phyloP scores from a whole-genome alignment of 179 eudicot species.

The Silene coronaria region DNA sequence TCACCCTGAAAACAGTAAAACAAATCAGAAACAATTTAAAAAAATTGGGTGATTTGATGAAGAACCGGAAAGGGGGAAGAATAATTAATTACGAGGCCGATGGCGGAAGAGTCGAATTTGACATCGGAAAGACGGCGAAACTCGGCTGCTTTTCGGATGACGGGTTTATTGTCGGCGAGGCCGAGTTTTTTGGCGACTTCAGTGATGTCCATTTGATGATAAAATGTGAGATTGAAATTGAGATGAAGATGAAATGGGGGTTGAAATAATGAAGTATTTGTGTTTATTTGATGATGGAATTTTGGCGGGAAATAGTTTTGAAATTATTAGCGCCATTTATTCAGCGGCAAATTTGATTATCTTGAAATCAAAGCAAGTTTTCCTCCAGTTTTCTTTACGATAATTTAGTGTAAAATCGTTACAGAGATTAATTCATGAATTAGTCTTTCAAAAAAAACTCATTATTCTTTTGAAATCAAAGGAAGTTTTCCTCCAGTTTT shows the following conservation, averaged over 20 bases:
- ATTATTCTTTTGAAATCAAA: no score
- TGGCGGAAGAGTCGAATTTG: conserved; percentile 70
- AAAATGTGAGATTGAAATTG: not conserved
- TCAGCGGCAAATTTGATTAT: conserved; percentile 15
- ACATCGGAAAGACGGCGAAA: conserved; percentile 80
- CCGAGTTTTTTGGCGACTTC: conserved; percentile 60
- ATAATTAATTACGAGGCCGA: conserved; percentile 56
- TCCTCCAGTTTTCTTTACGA: no score
- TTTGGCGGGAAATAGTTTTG: conserved; percentile 32
- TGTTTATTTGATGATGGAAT: not conserved
- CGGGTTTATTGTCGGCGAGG: conserved; percentile 47
- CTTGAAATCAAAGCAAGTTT: no score
- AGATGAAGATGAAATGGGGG: not conserved
- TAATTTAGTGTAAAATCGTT: not conserved
- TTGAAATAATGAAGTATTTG: not conserved
- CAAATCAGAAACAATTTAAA: not conserved
- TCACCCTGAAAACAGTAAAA: conserved; percentile 53
- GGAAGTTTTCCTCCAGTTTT: no score
- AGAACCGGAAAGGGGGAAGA: not conserved
- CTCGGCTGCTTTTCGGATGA: conserved; percentile 84
- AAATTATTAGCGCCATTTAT: conserved; percentile 16
- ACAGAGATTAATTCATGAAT: no score
- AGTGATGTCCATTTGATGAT: conserved; percentile 51
- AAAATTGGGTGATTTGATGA: not conserved
- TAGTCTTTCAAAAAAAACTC: no score